phyloP scores from a whole-genome alignment of 2,329 filamentous ascomycete species.

The Hypoxylon sp. region DNA sequence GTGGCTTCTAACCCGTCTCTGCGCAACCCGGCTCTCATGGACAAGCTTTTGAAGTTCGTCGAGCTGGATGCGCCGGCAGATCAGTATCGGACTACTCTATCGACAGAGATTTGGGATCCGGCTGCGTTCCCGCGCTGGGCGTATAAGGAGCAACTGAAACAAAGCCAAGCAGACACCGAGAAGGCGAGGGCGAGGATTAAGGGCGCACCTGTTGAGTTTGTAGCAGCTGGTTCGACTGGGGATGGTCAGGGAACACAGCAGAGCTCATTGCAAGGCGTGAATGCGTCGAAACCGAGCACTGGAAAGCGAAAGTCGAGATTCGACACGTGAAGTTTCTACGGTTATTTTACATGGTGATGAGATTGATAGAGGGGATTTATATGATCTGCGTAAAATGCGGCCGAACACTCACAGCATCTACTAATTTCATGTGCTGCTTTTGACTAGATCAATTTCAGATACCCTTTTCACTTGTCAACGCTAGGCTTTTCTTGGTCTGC shows the following conservation, averaged over 20 bases:
- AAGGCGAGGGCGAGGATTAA: conserved; percentile 62
- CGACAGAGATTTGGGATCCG: conserved; percentile 71
- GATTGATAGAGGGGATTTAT: neutral
- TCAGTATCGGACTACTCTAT: conserved; percentile 77
- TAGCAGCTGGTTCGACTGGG: conserved; percentile 51
- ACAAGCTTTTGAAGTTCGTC: conserved; percentile 80
- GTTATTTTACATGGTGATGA: neutral
- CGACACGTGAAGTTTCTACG: conserved; percentile 48
- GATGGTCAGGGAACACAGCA: conserved; percentile 47
- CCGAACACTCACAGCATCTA: neutral
- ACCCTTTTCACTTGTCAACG: conserved; percentile 30
- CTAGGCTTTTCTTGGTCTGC: neutral
- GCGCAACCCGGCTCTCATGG: conserved; percentile 79
- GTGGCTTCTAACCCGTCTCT: conserved; percentile 76
- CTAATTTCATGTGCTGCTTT: neutral
- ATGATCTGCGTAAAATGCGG: neutral
- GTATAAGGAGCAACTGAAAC: conserved; percentile 65
- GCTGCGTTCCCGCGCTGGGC: conserved; percentile 68
- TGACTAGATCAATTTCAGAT: conserved; percentile 33
- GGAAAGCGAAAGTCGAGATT: conserved; percentile 57
- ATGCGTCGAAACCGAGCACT: conserved; percentile 26
- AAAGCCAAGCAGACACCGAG: conserved; percentile 62
- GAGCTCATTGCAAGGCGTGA: conserved; percentile 19
- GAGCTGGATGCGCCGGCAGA: conserved; percentile 63
- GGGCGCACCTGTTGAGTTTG: conserved; percentile 67